These are phyloP conservation scores for Colletotrichum chlorophyti DNA, from an alignment of 2,329 filamentous ascomycete genomes.

Conservation along the genomic window DNA sequence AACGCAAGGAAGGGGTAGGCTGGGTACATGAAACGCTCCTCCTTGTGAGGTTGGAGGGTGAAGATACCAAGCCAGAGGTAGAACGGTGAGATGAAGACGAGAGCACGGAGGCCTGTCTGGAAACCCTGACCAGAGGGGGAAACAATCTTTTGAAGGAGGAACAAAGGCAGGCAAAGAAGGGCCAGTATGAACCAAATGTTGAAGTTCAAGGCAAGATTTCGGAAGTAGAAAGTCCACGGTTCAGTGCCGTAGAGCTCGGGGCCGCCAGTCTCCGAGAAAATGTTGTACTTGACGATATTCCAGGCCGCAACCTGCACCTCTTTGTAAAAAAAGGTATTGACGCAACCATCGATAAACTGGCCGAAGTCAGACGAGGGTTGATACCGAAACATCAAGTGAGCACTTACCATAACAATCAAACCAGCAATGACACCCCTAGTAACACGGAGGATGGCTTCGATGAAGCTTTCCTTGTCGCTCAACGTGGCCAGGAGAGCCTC, in stretches of 20 bases:
- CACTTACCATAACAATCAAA: conserved; percentile 71
- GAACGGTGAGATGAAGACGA: conserved; percentile 84
- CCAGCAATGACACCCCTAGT: conserved; percentile 72
- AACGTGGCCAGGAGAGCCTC: conserved; percentile 68
- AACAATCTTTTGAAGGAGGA: conserved; percentile 74
- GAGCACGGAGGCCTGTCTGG: conserved; percentile 74
- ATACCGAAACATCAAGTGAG: neutral
- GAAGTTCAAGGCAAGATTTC: conserved; percentile 92
- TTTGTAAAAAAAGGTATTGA: conserved; percentile 88
- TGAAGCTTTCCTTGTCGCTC: conserved; percentile 63
- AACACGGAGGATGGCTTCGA: conserved; percentile 66
- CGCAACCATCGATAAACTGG: conserved; percentile 70
- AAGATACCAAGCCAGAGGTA: conserved; percentile 96
- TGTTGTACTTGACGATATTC: conserved; percentile 96
- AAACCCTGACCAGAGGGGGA: conserved; percentile 67
- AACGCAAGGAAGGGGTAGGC: conserved; percentile 89
- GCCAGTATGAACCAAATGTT: conserved; percentile 92
- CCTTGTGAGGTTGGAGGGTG: conserved; percentile 92
- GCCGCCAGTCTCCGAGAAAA: conserved; percentile 82
- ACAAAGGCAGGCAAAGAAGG: conserved; percentile 74
- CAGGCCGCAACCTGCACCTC: conserved; percentile 79
- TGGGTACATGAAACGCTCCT: conserved; percentile 98
- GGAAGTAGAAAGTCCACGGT: conserved; percentile 95
- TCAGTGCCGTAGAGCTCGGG: conserved; percentile 95
- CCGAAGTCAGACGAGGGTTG: conserved; percentile 21